Percentiles rank a stretch among this genome's conserved stretches.
Evolutionary conservation across 129 eudicot genomes (phyloP).

Genomic region (Mikania micrantha): DNA sequence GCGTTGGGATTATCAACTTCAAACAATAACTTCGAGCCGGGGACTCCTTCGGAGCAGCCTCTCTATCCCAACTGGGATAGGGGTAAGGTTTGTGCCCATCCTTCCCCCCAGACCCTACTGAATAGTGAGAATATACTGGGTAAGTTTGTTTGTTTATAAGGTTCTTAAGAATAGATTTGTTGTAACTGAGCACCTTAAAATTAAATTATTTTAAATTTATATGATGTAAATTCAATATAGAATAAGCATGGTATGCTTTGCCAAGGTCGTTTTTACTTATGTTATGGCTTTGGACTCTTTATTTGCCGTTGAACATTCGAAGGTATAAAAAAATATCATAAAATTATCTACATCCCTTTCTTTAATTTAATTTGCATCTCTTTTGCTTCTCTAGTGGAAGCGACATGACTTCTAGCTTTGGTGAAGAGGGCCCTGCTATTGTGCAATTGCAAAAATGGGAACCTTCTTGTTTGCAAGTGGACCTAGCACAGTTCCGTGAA

Average conservation of each 20-base stretch:
- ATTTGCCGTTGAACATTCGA: background rate
- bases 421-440: slow-evolving; percentile 54
- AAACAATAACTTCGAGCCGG: no score
- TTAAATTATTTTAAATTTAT: background rate
- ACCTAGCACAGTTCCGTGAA: slow-evolving; percentile 61
- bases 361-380: slow-evolving; percentile 2
- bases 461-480: slow-evolving; percentile 46
- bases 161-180: slow-evolving; percentile 6
- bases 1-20: no score
- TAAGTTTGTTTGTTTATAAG: no score
- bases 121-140: no score
- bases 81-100: no score
- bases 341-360: background rate
- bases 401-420: slow-evolving; percentile 31
- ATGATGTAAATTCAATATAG: background rate
- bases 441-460: slow-evolving; percentile 86
- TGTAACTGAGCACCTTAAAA: background rate
- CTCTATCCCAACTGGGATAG: no score
- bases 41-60: no score
- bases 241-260: slow-evolving; percentile 5
- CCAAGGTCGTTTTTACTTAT: background rate
- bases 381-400: slow-evolving; percentile 21
- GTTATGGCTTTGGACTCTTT: background rate
- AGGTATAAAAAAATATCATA: background rate
- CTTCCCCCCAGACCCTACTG: no score